These are phyloP conservation scores for Sapria himalayana DNA, from an alignment of 345 rosid genomes.

Conservation along the genomic window DNA sequence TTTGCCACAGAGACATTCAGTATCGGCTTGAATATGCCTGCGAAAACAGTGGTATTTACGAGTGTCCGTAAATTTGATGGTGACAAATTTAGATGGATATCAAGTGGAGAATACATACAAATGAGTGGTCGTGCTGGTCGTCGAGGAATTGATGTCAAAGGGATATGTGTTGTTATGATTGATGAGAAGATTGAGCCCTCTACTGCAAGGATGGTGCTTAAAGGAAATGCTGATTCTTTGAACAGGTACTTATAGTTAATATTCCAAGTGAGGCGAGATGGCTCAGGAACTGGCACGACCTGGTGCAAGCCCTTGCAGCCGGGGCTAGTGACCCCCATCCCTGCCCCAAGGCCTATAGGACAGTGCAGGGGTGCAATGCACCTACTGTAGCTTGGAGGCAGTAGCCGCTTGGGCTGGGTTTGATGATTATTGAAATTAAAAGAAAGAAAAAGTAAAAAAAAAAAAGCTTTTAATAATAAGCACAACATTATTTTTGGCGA, in stretches of 20 bases:
- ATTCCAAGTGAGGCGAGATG: no score
- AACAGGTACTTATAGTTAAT: slow-evolving; percentile 57
- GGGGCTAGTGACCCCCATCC: no score
- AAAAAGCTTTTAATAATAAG: no score
- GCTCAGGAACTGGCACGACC: no score
- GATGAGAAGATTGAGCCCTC: slow-evolving; percentile 94
- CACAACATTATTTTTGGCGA: no score
- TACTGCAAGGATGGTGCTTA: slow-evolving; percentile 81
- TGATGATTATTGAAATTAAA: no score
- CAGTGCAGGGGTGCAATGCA: no score
- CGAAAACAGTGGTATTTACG: slow-evolving; percentile 94
- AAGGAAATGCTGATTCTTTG: slow-evolving; percentile 91
- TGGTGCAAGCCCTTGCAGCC: no score
- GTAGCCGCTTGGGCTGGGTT: no score
- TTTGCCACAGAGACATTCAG: slow-evolving; percentile 99
- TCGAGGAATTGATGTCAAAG: slow-evolving; percentile 92
- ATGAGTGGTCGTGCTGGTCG: slow-evolving; percentile 99
- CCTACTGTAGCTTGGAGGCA: no score
- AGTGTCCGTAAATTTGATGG: slow-evolving; percentile 98
- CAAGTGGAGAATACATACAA: slow-evolving; percentile 94
- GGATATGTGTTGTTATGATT: slow-evolving; percentile 88
- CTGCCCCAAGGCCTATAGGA: no score
- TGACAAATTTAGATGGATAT: slow-evolving; percentile 92
- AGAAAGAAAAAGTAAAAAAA: no score
- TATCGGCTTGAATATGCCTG: slow-evolving; percentile 97